A percentile compares a stretch with the other conserved stretches of the same genome.
phyloP scores from a whole-genome alignment of 805 yeast species.

The Candida hungchunana region DNA sequence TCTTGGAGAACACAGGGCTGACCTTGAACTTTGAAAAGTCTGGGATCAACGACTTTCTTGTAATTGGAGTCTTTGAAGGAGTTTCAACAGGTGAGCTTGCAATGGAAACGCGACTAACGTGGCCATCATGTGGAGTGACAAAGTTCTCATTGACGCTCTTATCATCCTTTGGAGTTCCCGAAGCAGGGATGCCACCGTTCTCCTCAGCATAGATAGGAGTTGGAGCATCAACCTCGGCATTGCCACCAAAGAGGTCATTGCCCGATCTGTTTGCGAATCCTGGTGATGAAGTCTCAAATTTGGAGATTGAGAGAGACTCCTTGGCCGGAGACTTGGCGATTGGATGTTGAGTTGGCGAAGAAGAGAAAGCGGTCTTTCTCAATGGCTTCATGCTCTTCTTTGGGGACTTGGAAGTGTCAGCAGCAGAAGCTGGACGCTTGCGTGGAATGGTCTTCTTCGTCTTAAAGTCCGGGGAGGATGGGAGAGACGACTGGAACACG shows the following conservation, averaged over 20 bases:
- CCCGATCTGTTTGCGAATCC: constrained; percentile 1
- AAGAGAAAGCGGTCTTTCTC: constrained; percentile 29
- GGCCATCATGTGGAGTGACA: constrained; percentile 15
- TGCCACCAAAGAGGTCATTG: constrained; percentile 11
- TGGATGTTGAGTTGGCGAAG: constrained; percentile 22
- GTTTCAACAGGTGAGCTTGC: constrained; percentile 13
- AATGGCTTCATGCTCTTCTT: constrained; percentile 9
- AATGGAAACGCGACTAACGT: constrained; percentile 9
- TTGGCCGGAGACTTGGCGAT: constrained; percentile 21
- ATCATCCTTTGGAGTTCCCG: background rate
- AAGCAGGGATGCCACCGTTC: too few species aligned
- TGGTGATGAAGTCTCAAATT: constrained; percentile 24
- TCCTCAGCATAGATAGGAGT: background rate
- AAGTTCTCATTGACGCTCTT: constrained; percentile 1
- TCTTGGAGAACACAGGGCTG: constrained; percentile 34
- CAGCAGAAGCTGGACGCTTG: constrained; percentile 24
- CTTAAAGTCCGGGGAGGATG: constrained; percentile 20
- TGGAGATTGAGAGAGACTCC: constrained; percentile 21
- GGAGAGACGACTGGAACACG: constrained; percentile 31
- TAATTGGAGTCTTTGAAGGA: constrained; percentile 11
- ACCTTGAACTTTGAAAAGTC: constrained; percentile 30
- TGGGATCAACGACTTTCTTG: constrained; percentile 28
- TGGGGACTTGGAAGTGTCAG: constrained; percentile 12
- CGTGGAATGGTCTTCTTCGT: constrained; percentile 21
- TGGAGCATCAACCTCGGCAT: background rate